These are phyloP conservation scores for Henningerozyma blattae DNA, from an alignment of 805 yeast species.

Conservation along the genomic window DNA sequence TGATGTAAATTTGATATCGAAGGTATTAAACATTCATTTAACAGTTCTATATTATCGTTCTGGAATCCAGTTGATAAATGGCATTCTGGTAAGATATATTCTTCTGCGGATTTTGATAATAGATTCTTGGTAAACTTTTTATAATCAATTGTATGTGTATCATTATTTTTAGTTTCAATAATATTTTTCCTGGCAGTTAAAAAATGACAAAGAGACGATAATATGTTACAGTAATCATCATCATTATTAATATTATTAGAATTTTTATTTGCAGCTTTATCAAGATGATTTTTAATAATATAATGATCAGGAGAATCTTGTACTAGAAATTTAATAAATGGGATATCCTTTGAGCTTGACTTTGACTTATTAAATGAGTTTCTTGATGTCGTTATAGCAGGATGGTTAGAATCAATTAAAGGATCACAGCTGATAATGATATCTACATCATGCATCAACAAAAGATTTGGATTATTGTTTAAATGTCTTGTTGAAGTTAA, in stretches of 20 bases:
- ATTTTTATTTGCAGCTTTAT: slow-evolving; percentile 4
- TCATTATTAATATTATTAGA: slow-evolving; percentile 2
- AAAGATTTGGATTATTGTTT: slow-evolving; percentile 20
- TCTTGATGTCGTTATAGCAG: slow-evolving; percentile 10
- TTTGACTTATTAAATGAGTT: slow-evolving; percentile 2
- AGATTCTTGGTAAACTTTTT: neutral
- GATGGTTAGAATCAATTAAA: slow-evolving; percentile 21
- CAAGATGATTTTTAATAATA: slow-evolving; percentile 9
- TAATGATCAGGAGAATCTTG: slow-evolving; percentile 36
- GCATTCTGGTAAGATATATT: neutral
- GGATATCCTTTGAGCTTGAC: slow-evolving; percentile 21
- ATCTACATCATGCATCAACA: slow-evolving; percentile 28
- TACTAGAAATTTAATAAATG: slow-evolving; percentile 35
- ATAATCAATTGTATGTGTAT: neutral
- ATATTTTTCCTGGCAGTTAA: slow-evolving; percentile 9
- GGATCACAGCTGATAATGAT: slow-evolving; percentile 40
- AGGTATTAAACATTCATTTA: neutral
- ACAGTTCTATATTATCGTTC: neutral
- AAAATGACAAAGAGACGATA: slow-evolving; percentile 20
- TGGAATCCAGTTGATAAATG: neutral
- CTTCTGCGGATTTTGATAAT: too few relatives aligned
- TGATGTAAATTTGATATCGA: too few relatives aligned
- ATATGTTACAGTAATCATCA: slow-evolving; percentile 12
- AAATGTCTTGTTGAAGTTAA: slow-evolving; percentile 36
- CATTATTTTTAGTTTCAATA: neutral